Evolutionary conservation across 2,329 filamentous ascomycete species (phyloP).

Genomic region (Pseudogymnoascus sp.): DNA sequence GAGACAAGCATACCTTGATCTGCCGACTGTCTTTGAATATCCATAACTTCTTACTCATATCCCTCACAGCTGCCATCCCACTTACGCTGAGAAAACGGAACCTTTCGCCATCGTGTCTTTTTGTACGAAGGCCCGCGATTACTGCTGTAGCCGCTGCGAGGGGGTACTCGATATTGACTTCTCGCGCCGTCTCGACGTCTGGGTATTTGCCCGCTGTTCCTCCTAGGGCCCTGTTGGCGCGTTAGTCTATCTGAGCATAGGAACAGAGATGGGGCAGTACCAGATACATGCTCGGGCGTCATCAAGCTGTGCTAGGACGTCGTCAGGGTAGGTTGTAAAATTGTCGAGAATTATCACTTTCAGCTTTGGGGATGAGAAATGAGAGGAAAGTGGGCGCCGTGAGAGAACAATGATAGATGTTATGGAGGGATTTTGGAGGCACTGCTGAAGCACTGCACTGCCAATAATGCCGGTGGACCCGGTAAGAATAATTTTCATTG

Average conservation of each 20-base stretch:
- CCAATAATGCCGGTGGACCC: slow-evolving; percentile 53
- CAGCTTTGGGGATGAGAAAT: slow-evolving; percentile 39
- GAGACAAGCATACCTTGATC: not conserved
- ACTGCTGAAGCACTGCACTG: slow-evolving; percentile 42
- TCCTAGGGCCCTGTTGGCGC: slow-evolving; percentile 3
- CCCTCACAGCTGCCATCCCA: not conserved
- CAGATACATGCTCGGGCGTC: slow-evolving; percentile 27
- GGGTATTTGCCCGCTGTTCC: not conserved
- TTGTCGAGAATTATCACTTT: slow-evolving; percentile 42
- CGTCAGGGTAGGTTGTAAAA: slow-evolving; percentile 41
- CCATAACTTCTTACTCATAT: not conserved
- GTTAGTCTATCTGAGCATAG: not conserved
- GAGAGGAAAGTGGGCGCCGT: slow-evolving; percentile 37
- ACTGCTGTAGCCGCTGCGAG: not conserved
- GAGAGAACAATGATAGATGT: slow-evolving; percentile 43
- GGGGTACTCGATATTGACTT: not conserved
- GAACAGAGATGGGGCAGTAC: slow-evolving; percentile 9
- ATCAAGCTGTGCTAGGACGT: slow-evolving; percentile 33
- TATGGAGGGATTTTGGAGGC: slow-evolving; percentile 42
- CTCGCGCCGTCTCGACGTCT: not conserved
- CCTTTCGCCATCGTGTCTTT: not conserved
- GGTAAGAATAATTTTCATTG: slow-evolving; percentile 52
- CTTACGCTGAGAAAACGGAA: not conserved
- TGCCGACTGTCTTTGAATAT: not conserved
- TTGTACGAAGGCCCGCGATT: not conserved